phyloP scores from a whole-genome alignment of 805 yeast species.

The Zygotorulaspora danielsina region DNA sequence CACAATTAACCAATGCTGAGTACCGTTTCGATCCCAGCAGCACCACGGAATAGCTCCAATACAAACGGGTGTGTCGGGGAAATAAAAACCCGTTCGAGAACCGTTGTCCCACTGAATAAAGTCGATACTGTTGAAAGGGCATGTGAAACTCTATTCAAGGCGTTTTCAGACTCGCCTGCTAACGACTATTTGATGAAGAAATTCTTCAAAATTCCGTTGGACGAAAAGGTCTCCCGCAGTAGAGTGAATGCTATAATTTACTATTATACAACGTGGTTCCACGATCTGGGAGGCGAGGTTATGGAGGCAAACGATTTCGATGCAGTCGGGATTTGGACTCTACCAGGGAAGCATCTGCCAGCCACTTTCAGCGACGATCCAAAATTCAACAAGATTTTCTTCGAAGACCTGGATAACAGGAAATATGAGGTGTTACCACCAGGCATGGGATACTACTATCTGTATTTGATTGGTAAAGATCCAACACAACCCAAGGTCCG shows the following conservation, averaged over 20 bases:
- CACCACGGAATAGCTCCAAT: not conserved
- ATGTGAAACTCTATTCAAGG: conserved; percentile 25
- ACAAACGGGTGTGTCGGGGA: not conserved
- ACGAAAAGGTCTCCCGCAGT: conserved; percentile 21
- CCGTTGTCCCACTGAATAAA: conserved; percentile 12
- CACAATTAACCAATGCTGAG: too few relatives aligned
- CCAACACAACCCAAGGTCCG: conserved; percentile 24
- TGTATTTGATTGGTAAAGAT: conserved; percentile 35
- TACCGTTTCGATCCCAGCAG: not conserved
- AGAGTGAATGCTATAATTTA: conserved; percentile 28
- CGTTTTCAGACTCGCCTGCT: conserved; percentile 28
- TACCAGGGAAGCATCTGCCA: conserved; percentile 27
- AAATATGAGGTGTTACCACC: conserved; percentile 27
- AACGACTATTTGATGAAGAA: conserved; percentile 33
- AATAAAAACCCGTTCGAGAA: not conserved
- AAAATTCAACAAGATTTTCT: conserved; percentile 30
- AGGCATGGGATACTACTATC: conserved; percentile 30
- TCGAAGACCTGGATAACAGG: conserved; percentile 21
- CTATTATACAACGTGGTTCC: conserved; percentile 24
- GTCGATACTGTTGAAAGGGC: conserved; percentile 28
- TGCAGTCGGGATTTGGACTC: conserved; percentile 34
- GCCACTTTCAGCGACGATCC: conserved; percentile 28
- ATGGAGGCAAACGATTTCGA: conserved; percentile 33
- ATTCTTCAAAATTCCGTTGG: conserved; percentile 26
- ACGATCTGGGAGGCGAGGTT: conserved; percentile 34